Base-by-base conservation (phyloP, 192 early-diverging fungal genomes). In the Umbelopsis isabellina region DNA sequence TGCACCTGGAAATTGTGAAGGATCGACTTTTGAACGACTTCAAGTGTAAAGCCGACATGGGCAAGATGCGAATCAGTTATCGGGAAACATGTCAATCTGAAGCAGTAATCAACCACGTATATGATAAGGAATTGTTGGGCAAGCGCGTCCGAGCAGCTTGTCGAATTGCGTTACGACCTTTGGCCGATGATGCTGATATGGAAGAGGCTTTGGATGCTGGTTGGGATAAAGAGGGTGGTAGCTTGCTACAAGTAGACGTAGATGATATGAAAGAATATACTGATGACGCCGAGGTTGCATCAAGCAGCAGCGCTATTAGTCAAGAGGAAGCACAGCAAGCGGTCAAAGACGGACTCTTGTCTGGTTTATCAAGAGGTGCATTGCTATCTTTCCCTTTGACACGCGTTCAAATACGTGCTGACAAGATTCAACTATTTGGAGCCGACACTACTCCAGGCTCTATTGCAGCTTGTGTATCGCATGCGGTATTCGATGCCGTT, bases 1-100 rank as follows among this genome's bases (percentile, higher is more conserved):
- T 98, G 61, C 97, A 98, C 75, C 75, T 98, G 33, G 96, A 98
- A 69, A 91, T 98, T 16, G 88, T 94, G 13, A 88, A 88, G 47
- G 94, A 95, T 41, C 79, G 95, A n/a, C 78, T 98, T 23, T 45
- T 90, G n/a, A 89, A 89, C 30, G 90, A 91, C 27, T 89, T 93
- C 72, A 88, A 89, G 66, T 87, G 92, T 65, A 87, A 90, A 25
- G 91, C 91, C 15, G 84, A 89, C 20, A 89, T 97, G 77, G 97
- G 97, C 11, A 80, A 83, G 37, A 92, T 97, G 83, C 83, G 89
- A 37, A 95, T 98, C 66, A 87, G 89, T 22, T 97, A 94, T 76
- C 86, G 96, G 58, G 97, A 98, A 68, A 92, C 86, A 7, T 79
- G 86, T 48, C 76, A 79, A 23, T 81, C 64, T 0, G 51, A 72